phyloP scores from a whole-genome alignment of 306 rosid genomes.

The Trifolium repens region DNA sequence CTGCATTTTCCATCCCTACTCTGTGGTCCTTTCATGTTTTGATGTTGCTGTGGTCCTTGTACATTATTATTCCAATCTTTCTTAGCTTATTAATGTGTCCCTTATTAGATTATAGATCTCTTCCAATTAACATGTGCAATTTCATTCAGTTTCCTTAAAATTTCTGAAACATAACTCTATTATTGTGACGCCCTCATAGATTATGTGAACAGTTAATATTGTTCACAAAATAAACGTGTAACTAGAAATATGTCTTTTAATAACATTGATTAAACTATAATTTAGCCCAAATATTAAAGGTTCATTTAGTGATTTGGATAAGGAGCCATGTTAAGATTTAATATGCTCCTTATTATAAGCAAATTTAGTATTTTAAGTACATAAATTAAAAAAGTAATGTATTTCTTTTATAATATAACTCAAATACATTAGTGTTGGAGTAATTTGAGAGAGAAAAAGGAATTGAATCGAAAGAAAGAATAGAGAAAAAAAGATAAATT shows the following conservation, averaged over 20 bases:
- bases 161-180: conserved; percentile 38
- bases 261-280: conserved; percentile 5
- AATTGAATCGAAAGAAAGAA: too few relatives aligned
- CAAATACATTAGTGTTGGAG: too few relatives aligned
- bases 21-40: conserved; percentile 45
- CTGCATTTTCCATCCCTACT: conserved; percentile 33
- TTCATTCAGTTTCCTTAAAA: conserved; percentile 47
- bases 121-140: conserved; percentile 32
- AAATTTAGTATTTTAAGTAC: too few relatives aligned
- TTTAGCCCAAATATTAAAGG: not conserved
- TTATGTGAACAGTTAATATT: conserved; percentile 12
- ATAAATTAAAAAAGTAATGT: too few relatives aligned
- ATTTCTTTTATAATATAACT: too few relatives aligned
- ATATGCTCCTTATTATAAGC: too few relatives aligned
- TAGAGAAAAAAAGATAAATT: too few relatives aligned
- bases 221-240: not conserved
- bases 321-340: too few relatives aligned
- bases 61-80: conserved; percentile 36
- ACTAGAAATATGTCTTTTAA: not conserved
- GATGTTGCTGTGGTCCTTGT: conserved; percentile 46
- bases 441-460: too few relatives aligned
- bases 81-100: conserved; percentile 21
- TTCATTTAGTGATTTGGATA: too few relatives aligned
- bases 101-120: conserved; percentile 24
- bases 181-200: conserved; percentile 24